Evolutionary conservation across 441 rosid species (phyloP), one percentile per base, ranked within the genome.

Genomic region (Iberis amara): DNA sequence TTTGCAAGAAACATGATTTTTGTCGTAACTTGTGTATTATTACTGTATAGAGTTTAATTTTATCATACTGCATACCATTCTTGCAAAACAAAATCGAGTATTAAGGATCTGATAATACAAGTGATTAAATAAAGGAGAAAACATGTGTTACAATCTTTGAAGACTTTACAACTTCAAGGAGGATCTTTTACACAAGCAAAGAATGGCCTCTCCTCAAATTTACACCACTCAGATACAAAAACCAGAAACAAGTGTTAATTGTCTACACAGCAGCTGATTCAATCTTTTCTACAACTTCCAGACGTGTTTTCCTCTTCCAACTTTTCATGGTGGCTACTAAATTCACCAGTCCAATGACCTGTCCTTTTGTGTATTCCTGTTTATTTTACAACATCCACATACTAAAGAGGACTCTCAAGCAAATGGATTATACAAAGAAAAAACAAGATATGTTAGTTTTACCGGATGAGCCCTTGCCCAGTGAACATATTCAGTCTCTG

Each of bases 391-490:
- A 6, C 8, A 13, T 30, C 45, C 47, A 47, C 10, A 27, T 21
- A 27, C 36, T 12, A 8, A n/a, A 5, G 30, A 32, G 36, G 8
- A 18, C 21, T 18, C 36, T 32, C 8, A 32, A 41, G 32, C 11
- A 30, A 38, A 45, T 49, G 31, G 31, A 35, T 55, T 33, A 52
- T 0, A 6, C 53, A 27, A 37, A 11, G 28, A 6, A 6, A 5
- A 30, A 8, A 5, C 4, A 30, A 32, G 37, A 13, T 36, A 47
- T 49, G 39, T n/a, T 39, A 36, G 40, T 6, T 4, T 37, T 76
- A 92, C 98, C 41, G 96, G 95, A 49, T 85, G 99, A 73, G 76
- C 80, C n/a, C 89, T 88, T 21, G 96, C 89, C 97, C 96, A 89
- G 61, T 89, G 94, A 11, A 86, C 90, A 50, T 71, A 89, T 68